Evolutionary conservation across 2,329 filamentous ascomycete species (phyloP).

Genomic region (Erysiphe pulchra): DNA sequence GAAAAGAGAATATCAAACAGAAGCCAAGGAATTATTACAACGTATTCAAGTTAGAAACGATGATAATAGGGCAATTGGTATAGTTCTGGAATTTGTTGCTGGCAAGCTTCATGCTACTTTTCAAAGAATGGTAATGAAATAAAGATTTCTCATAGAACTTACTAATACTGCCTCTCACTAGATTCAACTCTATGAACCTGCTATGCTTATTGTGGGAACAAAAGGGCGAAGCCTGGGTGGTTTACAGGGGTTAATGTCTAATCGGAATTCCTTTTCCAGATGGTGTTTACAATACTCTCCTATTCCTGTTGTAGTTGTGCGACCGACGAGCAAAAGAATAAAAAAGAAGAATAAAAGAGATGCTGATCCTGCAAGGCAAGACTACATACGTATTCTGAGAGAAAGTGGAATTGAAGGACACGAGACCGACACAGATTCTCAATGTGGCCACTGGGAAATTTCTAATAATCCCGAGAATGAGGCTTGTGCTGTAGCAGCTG

Average conservation of each 20-base stretch:
- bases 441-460: constrained; percentile 6
- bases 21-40: constrained; percentile 37
- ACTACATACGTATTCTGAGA: constrained; percentile 39
- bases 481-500: constrained; percentile 36
- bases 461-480: constrained; percentile 26
- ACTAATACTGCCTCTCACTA: constrained; percentile 12
- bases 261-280: constrained; percentile 36
- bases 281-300: constrained; percentile 52
- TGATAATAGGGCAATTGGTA: constrained; percentile 43
- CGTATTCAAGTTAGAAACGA: constrained; percentile 43
- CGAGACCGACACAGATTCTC: constrained; percentile 10
- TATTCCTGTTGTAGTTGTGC: constrained; percentile 49
- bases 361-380: constrained; percentile 33
- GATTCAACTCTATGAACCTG: constrained; percentile 51
- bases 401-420: constrained; percentile 20
- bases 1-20: constrained; percentile 33
- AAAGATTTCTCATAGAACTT: background rate
- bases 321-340: constrained; percentile 40
- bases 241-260: constrained; percentile 41
- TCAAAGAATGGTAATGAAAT: constrained; percentile 36
- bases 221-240: constrained; percentile 41
- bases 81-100: constrained; percentile 46
- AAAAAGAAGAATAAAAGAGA: constrained; percentile 47
- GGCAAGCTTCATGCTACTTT: constrained; percentile 49
- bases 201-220: constrained; percentile 47